Evolutionary conservation across 1,139 yeast species (phyloP).

Genomic region (Meyerozyma elateridarum): DNA sequence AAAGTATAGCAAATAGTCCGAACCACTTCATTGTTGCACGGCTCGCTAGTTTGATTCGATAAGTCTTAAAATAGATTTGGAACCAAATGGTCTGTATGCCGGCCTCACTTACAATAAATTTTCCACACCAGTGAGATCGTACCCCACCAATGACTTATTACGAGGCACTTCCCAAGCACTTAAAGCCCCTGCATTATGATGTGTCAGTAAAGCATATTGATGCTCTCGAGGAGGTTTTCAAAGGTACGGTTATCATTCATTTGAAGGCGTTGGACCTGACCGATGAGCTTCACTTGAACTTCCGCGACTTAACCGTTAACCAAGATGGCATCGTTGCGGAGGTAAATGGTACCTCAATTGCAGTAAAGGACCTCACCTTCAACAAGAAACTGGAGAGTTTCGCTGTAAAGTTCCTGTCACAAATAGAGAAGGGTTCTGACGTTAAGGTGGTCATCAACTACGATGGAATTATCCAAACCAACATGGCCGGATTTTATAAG

Average conservation of each 20-base stretch:
- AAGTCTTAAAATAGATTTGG: too few species aligned
- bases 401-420: slow-evolving; percentile 19
- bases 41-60: too few species aligned
- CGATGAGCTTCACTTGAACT: slow-evolving; percentile 39
- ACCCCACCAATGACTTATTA: slow-evolving; percentile 10
- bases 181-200: slow-evolving; percentile 43
- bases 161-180: slow-evolving; percentile 42
- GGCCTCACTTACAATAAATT: too few species aligned
- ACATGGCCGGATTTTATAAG: slow-evolving; percentile 78
- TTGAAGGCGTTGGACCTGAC: slow-evolving; percentile 29
- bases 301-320: slow-evolving; percentile 28
- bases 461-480: slow-evolving; percentile 15
- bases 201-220: slow-evolving; percentile 36
- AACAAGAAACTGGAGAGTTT: slow-evolving; percentile 23
- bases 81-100: too few species aligned
- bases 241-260: slow-evolving; percentile 39
- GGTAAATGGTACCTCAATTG: slow-evolving; percentile 1
- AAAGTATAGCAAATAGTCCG: too few species aligned
- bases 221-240: slow-evolving; percentile 27
- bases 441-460: not conserved
- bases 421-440: slow-evolving; percentile 9
- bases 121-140: too few species aligned
- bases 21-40: too few species aligned
- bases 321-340: slow-evolving; percentile 11
- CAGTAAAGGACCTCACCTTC: not conserved